Conservation (phyloP, 106 monocot species). For the Narthecium ossifragum region DNA sequence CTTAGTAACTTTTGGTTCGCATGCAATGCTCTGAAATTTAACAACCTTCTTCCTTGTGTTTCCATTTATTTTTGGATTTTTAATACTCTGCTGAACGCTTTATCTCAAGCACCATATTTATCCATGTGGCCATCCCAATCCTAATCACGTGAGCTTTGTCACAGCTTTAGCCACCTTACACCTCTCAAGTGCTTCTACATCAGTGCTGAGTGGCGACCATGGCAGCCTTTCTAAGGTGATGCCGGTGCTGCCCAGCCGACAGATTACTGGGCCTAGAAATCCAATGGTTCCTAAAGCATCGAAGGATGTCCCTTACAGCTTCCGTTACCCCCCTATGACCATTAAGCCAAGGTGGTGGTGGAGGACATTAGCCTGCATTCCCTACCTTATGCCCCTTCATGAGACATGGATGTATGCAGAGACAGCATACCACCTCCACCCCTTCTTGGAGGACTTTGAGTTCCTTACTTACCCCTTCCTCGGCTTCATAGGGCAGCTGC, state of each 20-base stretch:
- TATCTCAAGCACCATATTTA: no score
- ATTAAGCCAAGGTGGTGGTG: slow-evolving; percentile 76
- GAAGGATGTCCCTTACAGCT: slow-evolving; percentile 64
- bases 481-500: slow-evolving; percentile 51
- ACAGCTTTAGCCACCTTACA: neutral
- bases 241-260: slow-evolving; percentile 1
- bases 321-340: slow-evolving; percentile 66
- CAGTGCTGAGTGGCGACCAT: slow-evolving; percentile 25
- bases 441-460: slow-evolving; percentile 54
- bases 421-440: slow-evolving; percentile 59
- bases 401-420: slow-evolving; percentile 62
- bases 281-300: slow-evolving; percentile 42
- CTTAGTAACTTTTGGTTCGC: no score
- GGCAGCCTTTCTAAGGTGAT: slow-evolving; percentile 21
- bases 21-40: no score
- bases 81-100: no score
- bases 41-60: no score
- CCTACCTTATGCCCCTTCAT: slow-evolving; percentile 55
- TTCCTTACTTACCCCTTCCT: slow-evolving; percentile 66
- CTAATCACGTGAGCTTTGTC: no score
- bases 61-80: no score
- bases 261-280: neutral
- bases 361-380: no score
- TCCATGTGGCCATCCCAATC: no score
- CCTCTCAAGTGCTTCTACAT: slow-evolving; percentile 24